These are phyloP conservation scores for Xanthoconium stramineum DNA, from an alignment of 768 basidiomycete species.

Conservation along the genomic window DNA sequence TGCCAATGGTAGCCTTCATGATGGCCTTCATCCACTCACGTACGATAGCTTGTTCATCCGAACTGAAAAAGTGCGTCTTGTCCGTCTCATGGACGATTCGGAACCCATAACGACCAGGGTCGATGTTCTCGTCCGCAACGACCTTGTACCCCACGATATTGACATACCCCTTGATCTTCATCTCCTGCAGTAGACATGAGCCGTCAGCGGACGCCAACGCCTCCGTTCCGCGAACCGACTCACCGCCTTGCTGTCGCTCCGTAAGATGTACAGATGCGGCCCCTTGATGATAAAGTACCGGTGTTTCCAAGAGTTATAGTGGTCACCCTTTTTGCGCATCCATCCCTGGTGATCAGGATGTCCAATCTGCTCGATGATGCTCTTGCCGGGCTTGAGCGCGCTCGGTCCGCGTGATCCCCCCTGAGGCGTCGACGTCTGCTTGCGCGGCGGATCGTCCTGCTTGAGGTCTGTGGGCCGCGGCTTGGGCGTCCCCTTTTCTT, in stretches of 20 bases:
- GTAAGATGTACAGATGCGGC: constrained; percentile 83
- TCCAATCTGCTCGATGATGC: constrained; percentile 88
- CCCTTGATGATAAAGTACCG: constrained; percentile 94
- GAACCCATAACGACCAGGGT: constrained; percentile 94
- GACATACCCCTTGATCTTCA: constrained; percentile 94
- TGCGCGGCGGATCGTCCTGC: constrained; percentile 48
- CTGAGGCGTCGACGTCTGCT: constrained; percentile 43
- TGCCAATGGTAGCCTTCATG: constrained; percentile 96
- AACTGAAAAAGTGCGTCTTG: constrained; percentile 88
- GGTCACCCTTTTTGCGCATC: constrained; percentile 94
- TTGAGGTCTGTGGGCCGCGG: constrained; percentile 23
- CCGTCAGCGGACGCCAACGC: not conserved
- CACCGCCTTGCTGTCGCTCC: constrained; percentile 59
- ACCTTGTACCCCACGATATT: constrained; percentile 91
- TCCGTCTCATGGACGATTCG: constrained; percentile 86
- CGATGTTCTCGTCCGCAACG: constrained; percentile 85
- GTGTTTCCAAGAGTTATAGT: constrained; percentile 90
- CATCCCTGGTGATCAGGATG: constrained; percentile 86
- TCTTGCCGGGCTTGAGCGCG: constrained; percentile 57
- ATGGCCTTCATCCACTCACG: constrained; percentile 99
- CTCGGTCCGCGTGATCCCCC: constrained; percentile 29
- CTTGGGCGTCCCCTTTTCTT: constrained; percentile 20
- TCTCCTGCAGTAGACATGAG: constrained; percentile 56
- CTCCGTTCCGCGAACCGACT: not conserved
- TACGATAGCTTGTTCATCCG: constrained; percentile 77